phyloP scores from a whole-genome alignment of 2,329 filamentous ascomycete genomes.

The Alternaria hordeiaustralica region DNA sequence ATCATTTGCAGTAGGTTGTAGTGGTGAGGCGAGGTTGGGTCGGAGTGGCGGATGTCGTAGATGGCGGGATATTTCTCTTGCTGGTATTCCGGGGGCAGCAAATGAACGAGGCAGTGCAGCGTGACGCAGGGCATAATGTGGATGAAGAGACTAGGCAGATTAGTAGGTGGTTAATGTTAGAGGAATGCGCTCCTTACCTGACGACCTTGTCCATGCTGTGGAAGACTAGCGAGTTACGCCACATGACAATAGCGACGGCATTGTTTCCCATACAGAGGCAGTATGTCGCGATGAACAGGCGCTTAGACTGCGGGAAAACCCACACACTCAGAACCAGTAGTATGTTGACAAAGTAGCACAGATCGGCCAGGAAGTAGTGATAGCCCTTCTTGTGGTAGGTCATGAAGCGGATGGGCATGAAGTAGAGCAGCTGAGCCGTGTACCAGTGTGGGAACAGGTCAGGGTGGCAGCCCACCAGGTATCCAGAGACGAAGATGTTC shows the following conservation, averaged over 20 bases:
- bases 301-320: constrained; percentile 88
- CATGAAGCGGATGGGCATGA: constrained; percentile 95
- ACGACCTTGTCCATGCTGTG: constrained; percentile 98
- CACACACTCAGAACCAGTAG: constrained; percentile 82
- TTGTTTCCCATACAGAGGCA: constrained; percentile 97
- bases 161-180: constrained; percentile 10
- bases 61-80: constrained; percentile 80
- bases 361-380: constrained; percentile 88
- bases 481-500: constrained; percentile 97
- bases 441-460: constrained; percentile 94
- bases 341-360: constrained; percentile 98
- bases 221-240: constrained; percentile 97
- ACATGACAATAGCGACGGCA: constrained; percentile 97
- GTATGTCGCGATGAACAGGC: constrained; percentile 89
- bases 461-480: constrained; percentile 84
- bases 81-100: constrained; percentile 71
- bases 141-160: constrained; percentile 77
- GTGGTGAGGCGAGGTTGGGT: constrained; percentile 75
- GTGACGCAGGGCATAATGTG: constrained; percentile 98
- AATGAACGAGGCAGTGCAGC: constrained; percentile 89
- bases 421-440: constrained; percentile 83
- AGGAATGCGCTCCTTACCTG: constrained; percentile 58
- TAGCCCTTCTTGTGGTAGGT: constrained; percentile 91
- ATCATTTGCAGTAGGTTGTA: constrained; percentile 87
- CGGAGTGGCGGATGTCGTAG: constrained; percentile 75